Conservation (phyloP, 345 rosid species). For the Arabis alpina region DNA sequence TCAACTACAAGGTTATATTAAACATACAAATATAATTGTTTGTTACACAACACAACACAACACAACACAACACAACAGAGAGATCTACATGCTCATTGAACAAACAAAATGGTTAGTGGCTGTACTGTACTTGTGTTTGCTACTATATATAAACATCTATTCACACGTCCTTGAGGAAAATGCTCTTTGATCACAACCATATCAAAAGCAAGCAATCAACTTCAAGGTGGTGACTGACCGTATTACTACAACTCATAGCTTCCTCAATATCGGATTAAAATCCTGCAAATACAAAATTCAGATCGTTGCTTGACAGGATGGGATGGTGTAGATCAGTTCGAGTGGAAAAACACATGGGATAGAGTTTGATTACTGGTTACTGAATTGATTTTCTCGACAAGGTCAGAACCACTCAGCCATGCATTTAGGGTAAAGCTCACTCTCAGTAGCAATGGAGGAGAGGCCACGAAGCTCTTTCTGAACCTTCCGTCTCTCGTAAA, state of each 20-base stretch:
- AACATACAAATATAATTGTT: no score
- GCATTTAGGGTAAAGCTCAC: constrained; percentile 79
- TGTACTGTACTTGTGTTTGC: not conserved
- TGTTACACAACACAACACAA: not conserved
- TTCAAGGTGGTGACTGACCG: constrained; percentile 2
- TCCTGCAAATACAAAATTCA: constrained; percentile 19
- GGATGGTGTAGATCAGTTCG: not conserved
- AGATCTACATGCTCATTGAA: not conserved
- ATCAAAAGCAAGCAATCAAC: constrained; percentile 4
- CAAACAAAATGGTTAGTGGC: constrained; percentile 3
- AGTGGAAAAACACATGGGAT: not conserved
- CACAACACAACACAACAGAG: constrained; percentile 18
- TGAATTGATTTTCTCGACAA: constrained; percentile 5
- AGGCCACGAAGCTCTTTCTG: constrained; percentile 83
- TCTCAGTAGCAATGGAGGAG: constrained; percentile 61
- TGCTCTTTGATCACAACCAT: constrained; percentile 15
- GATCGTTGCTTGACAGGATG: not conserved
- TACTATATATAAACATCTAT: constrained; percentile 7
- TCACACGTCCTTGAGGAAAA: constrained; percentile 18
- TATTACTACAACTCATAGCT: not conserved
- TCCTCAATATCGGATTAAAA: not conserved
- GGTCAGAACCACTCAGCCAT: constrained; percentile 84
- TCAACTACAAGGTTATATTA: no score
- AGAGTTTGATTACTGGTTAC: constrained; percentile 25
- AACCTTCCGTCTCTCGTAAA: constrained; percentile 87